Percentiles rank a stretch among this genome's conserved stretches.
Evolutionary conservation across 495 filamentous ascomycete genomes (phyloP).

Genomic region (Podospora anserina): DNA sequence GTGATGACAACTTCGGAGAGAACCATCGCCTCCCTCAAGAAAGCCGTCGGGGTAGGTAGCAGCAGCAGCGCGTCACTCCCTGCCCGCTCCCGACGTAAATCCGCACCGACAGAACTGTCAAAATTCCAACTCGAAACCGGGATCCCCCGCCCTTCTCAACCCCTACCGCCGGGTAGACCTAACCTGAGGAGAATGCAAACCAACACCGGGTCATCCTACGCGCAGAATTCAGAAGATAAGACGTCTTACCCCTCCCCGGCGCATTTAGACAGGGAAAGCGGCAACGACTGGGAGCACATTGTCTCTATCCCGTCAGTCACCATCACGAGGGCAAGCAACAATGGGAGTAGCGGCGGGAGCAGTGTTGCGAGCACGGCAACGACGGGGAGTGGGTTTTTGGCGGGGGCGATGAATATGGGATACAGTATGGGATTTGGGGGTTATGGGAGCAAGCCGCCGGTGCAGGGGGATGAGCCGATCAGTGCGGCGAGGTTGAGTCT

Average conservation of each 20-base stretch:
- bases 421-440: neutral
- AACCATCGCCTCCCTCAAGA: neutral
- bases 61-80: too few relatives aligned
- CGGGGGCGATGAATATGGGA: neutral
- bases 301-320: constrained; percentile 22
- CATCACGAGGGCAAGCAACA: constrained; percentile 7
- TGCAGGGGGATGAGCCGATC: constrained; percentile 35
- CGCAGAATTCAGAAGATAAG: constrained; percentile 18
- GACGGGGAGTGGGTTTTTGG: constrained; percentile 2
- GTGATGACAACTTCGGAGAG: neutral
- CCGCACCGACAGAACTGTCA: neutral
- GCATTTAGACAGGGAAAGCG: constrained; percentile 29
- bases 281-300: constrained; percentile 32
- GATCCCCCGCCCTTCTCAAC: neutral
- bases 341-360: constrained; percentile 22
- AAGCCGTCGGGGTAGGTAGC: neutral
- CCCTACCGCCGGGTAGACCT: neutral
- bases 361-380: constrained; percentile 12
- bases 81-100: neutral
- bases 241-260: neutral
- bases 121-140: neutral
- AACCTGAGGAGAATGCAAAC: constrained; percentile 1
- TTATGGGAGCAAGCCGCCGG: constrained; percentile 18
- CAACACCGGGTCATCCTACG: neutral
- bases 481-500: constrained; percentile 45